Base-by-base conservation (phyloP, 495 filamentous ascomycete species). In the Mycothermus thermophilus region DNA sequence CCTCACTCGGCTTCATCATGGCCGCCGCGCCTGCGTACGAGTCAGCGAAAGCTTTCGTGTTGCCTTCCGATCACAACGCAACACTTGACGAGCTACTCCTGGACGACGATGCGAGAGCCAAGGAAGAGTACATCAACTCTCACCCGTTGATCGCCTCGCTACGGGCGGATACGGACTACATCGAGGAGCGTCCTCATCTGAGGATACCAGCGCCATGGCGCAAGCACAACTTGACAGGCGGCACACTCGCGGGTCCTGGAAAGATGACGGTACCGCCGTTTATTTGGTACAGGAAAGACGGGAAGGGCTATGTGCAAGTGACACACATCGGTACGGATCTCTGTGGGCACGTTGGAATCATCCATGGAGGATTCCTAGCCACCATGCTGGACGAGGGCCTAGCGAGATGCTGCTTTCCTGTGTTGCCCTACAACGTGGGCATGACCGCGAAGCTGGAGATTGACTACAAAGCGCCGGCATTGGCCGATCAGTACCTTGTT, bases 351-450 rank as follows among this genome's bases (percentile, higher is more conserved):
- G 78, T 80, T 13, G 90, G 88, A 2, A 82, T 96, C 39, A 65
- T 97, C 2, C 90, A 97, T 50, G 90, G 90, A 6, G 90, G 90
- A 0, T 54, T 96, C 43, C 59, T 96, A 30, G 92, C 90, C 10
- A 96, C 92, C 9, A 62, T 97, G 48, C 60, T 96, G 29, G 90
- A 97, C 47, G 90, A 97, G 58, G 84, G 84, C 0, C 58, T 96
- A 21, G 90, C 82, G 37, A 68, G 85, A 27, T 94, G 86, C 58
- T 93, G 83, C 47, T 95, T 96, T 52, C 75, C 78, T 1, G 84
- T 84, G 27, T 58, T 97, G 42, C 90, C 90, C 22, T 86, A 83
- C 46, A 80, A 83, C 51, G 70, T 95, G 18, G 90, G 74, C 30
- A 75, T 97, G 52, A 97, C 90, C 12, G 90, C 90, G 24, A 92